A percentile compares a stretch with the other conserved stretches of the same genome.
Conservation (phyloP, 345 rosid genomes). For the Eucalyptus regnans region DNA sequence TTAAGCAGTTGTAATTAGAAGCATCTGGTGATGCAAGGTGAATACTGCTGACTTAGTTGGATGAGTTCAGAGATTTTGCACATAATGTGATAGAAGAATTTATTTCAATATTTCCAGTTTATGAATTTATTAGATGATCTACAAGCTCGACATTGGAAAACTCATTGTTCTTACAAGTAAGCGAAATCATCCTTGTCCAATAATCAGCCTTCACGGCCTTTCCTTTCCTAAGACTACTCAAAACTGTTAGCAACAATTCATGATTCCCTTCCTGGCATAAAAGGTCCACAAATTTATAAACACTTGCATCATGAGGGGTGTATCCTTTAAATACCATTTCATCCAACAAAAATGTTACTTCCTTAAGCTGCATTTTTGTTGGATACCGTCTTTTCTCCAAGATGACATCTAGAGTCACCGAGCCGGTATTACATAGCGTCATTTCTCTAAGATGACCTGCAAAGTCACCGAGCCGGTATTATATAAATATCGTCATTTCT, state of each 20-base stretch:
- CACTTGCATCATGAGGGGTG: constrained; percentile 27
- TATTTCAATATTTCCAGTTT: neutral
- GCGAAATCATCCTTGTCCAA: constrained; percentile 28
- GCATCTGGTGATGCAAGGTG: neutral
- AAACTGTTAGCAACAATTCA: constrained; percentile 23
- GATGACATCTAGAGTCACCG: no score
- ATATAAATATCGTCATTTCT: no score
- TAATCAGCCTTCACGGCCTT: constrained; percentile 15
- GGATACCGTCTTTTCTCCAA: no score
- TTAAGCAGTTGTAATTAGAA: neutral
- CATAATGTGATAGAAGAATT: neutral
- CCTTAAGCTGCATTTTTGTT: constrained; percentile 34
- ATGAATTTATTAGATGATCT: constrained; percentile 11
- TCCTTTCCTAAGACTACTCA: constrained; percentile 23
- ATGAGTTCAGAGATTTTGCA: neutral
- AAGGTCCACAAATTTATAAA: constrained; percentile 19
- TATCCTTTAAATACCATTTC: constrained; percentile 83
- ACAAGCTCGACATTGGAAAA: constrained; percentile 1
- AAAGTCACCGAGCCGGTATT: no score
- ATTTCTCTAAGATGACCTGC: no score
- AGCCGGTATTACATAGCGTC: no score
- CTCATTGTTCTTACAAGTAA: constrained; percentile 9
- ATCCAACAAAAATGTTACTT: constrained; percentile 51
- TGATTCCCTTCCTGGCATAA: constrained; percentile 25
- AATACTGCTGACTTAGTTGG: neutral